A percentile compares a stretch with the other conserved stretches of the same genome.
These are phyloP conservation scores for Mycena sp. DNA, from an alignment of 1,284 basidiomycete species.

Conservation along the genomic window DNA sequence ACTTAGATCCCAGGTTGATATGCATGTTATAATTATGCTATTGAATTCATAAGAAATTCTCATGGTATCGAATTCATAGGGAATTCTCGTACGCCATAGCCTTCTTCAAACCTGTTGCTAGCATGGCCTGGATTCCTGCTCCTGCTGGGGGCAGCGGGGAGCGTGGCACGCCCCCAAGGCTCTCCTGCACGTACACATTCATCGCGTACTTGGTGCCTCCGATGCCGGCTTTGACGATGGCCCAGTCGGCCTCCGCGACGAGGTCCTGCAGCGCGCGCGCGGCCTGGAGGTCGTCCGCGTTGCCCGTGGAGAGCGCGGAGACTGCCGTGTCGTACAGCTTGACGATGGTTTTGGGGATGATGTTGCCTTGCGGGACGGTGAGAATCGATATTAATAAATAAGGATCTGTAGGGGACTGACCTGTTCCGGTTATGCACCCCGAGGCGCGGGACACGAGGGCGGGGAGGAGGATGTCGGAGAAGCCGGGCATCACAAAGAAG, in stretches of 20 bases:
- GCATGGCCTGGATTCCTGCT: slow-evolving; percentile 52
- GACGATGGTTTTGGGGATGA: slow-evolving; percentile 57
- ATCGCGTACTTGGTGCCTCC: slow-evolving; percentile 87
- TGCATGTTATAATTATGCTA: too few relatives aligned
- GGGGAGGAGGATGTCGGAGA: slow-evolving; percentile 81
- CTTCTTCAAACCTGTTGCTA: slow-evolving; percentile 15
- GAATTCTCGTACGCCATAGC: slow-evolving; percentile 28
- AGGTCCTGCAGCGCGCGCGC: slow-evolving; percentile 84
- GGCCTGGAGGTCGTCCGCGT: slow-evolving; percentile 68
- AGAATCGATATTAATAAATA: slow-evolving; percentile 2
- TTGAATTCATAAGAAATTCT: too few relatives aligned
- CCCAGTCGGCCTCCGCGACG: slow-evolving; percentile 81
- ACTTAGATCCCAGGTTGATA: too few relatives aligned
- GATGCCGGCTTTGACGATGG: slow-evolving; percentile 82
- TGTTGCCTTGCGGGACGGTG: slow-evolving; percentile 36
- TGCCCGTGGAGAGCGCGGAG: slow-evolving; percentile 59
- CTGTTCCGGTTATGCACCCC: slow-evolving; percentile 80
- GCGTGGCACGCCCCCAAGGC: slow-evolving; percentile 81
- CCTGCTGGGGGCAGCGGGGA: slow-evolving; percentile 76
- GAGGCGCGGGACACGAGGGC: slow-evolving; percentile 73
- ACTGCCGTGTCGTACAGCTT: slow-evolving; percentile 75
- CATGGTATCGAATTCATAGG: slow-evolving; percentile 9
- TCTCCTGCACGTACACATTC: slow-evolving; percentile 52
- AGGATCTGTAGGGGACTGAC: slow-evolving; percentile 16
- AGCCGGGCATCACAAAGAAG: slow-evolving; percentile 85